Conservation (phyloP, 352 stramenopile genomes). For the Lagenidium sp. region DNA sequence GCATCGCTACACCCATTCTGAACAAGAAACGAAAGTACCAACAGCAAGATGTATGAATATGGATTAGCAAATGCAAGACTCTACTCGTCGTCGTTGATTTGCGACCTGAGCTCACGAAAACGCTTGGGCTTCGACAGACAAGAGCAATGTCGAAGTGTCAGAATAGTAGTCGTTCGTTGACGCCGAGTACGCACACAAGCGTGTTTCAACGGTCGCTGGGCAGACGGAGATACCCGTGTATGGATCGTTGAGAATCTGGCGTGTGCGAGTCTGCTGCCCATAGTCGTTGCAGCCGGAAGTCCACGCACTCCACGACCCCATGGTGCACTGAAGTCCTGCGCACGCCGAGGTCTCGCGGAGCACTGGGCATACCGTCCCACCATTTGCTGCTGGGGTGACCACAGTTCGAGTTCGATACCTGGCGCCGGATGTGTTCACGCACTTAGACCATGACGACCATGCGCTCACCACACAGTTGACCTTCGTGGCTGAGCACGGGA, state of each 20-base stretch:
- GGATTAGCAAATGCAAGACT: too few relatives aligned
- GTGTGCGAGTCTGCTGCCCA: constrained; percentile 21
- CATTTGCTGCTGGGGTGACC: constrained; percentile 17
- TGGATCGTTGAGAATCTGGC: constrained; percentile 18
- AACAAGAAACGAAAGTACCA: too few relatives aligned
- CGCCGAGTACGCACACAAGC: constrained; percentile 24
- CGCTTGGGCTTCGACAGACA: constrained; percentile 16
- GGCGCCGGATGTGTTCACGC: constrained; percentile 7
- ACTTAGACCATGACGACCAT: constrained; percentile 19
- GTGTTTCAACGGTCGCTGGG: constrained; percentile 15
- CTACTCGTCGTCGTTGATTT: too few relatives aligned
- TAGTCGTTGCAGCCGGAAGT: constrained; percentile 20
- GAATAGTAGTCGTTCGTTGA: constrained; percentile 20
- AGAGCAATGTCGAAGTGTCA: constrained; percentile 3
- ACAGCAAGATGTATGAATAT: too few relatives aligned
- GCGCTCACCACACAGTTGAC: constrained; percentile 20
- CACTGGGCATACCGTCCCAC: constrained; percentile 15
- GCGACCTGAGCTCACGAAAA: too few relatives aligned
- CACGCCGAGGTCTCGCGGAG: constrained; percentile 11
- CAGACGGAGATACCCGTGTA: constrained; percentile 20
- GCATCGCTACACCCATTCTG: too few relatives aligned
- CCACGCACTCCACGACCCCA: constrained; percentile 19
- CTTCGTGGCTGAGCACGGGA: constrained; percentile 5
- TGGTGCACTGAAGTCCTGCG: constrained; percentile 16
- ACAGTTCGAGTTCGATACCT: constrained; percentile 16